Evolutionary conservation across 257 asterid species (phyloP).

Genomic region (Marsdenia floribunda): DNA sequence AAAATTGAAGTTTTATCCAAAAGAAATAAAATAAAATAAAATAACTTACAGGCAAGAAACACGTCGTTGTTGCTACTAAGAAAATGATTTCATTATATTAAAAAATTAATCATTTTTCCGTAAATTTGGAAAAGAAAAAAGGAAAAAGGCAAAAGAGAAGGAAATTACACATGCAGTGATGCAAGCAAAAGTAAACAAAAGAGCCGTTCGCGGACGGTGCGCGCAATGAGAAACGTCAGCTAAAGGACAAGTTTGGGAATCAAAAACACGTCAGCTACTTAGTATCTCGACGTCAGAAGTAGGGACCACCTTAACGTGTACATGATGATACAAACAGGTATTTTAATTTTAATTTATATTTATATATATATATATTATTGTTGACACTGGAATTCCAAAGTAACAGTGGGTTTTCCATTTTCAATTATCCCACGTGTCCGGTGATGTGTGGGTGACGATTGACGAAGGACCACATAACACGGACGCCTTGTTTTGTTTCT

Average conservation of each 20-base stretch:
- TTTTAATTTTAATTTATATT: background rate
- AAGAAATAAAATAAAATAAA: too few species aligned
- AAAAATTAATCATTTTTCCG: too few species aligned
- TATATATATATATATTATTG: too few species aligned
- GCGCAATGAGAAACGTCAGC: conserved; percentile 15
- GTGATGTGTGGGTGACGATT: background rate
- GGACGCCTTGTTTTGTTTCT: background rate
- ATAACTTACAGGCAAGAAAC: too few species aligned
- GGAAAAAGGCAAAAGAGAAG: background rate
- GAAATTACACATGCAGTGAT: background rate
- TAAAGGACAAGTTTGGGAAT: conserved; percentile 7
- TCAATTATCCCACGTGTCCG: background rate
- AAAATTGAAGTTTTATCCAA: too few species aligned
- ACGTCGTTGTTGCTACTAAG: too few species aligned
- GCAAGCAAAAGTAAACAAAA: conserved; percentile 3
- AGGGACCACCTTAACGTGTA: background rate
- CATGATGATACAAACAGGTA: background rate
- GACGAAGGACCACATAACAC: conserved; percentile 1
- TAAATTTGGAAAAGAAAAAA: background rate
- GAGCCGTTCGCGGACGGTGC: conserved; percentile 19
- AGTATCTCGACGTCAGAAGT: background rate
- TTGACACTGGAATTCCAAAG: background rate
- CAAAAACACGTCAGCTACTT: conserved; percentile 5
- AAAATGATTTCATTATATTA: too few species aligned
- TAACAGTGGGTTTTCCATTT: background rate